Percentiles rank a stretch among this genome's conserved stretches.
These are phyloP conservation scores for Coemansia sp. DNA, from an alignment of 192 early-diverging fungal genomes.

Conservation along the genomic window DNA sequence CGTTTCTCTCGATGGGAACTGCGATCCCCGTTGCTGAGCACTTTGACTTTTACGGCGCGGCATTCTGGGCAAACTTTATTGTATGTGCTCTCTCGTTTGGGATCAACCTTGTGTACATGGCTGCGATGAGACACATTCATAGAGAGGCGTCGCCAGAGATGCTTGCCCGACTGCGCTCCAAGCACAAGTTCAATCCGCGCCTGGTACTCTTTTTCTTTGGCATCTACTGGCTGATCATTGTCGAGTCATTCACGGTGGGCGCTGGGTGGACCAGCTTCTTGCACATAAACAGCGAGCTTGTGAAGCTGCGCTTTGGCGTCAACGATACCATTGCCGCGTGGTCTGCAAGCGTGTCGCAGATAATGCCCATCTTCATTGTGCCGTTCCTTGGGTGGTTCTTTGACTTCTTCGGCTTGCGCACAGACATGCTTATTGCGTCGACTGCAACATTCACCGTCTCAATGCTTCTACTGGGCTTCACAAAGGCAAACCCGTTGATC, in stretches of 20 bases:
- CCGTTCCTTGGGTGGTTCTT: conserved; percentile 73
- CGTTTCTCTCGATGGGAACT: conserved; percentile 68
- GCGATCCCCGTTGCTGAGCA: conserved; percentile 61
- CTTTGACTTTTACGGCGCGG: conserved; percentile 47
- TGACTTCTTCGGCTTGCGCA: conserved; percentile 66
- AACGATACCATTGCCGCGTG: conserved; percentile 65
- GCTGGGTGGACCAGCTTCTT: conserved; percentile 68
- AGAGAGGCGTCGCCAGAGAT: conserved; percentile 21
- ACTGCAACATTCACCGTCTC: conserved; percentile 36
- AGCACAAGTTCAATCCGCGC: conserved; percentile 59
- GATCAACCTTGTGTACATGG: conserved; percentile 70
- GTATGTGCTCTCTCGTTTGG: conserved; percentile 69
- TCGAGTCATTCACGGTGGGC: conserved; percentile 62
- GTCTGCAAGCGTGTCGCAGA: conserved; percentile 66
- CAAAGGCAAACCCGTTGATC: conserved; percentile 56
- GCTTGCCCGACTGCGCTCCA: conserved; percentile 46
- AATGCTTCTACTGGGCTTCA: conserved; percentile 59
- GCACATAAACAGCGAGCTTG: conserved; percentile 71
- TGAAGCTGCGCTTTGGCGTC: conserved; percentile 68
- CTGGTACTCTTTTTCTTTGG: conserved; percentile 61
- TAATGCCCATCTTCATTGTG: conserved; percentile 67
- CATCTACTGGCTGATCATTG: conserved; percentile 63
- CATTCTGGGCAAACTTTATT: conserved; percentile 62
- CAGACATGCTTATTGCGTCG: conserved; percentile 45
- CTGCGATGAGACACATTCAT: conserved; percentile 53